These are phyloP conservation scores for Hortiboletus campestris DNA, from an alignment of 768 basidiomycete genomes.

Conservation along the genomic window DNA sequence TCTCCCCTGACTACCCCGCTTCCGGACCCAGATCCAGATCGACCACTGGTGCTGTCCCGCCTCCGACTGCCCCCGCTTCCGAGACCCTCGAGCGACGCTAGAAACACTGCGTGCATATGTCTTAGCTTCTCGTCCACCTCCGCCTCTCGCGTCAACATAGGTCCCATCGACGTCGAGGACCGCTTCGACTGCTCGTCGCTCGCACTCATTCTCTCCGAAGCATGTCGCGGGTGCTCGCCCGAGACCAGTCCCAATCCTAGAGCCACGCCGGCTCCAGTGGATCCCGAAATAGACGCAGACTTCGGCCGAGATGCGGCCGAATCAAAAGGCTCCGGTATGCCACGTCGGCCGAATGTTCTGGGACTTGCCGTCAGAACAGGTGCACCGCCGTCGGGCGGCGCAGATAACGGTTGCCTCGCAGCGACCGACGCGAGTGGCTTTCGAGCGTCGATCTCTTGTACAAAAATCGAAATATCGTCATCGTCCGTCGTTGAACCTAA, in stretches of 20 bases:
- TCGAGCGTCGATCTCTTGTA: slow-evolving; percentile 71
- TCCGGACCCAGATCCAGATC: slow-evolving; percentile 11
- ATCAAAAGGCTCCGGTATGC: not conserved
- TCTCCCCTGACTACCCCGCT: slow-evolving; percentile 10
- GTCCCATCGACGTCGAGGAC: slow-evolving; percentile 35
- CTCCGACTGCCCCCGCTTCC: slow-evolving; percentile 37
- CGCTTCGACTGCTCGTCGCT: slow-evolving; percentile 22
- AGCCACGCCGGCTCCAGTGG: not conserved
- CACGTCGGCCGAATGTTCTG: not conserved
- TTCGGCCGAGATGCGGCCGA: slow-evolving; percentile 1
- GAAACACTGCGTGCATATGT: slow-evolving; percentile 67
- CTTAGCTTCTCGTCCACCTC: slow-evolving; percentile 65
- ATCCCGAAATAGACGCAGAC: slow-evolving; percentile 1
- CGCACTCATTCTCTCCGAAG: slow-evolving; percentile 19
- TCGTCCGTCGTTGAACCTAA: slow-evolving; percentile 58
- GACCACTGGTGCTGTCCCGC: slow-evolving; percentile 15
- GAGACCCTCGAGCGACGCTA: slow-evolving; percentile 61
- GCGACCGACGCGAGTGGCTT: slow-evolving; percentile 49
- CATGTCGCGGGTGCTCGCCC: slow-evolving; percentile 17
- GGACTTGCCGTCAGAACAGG: slow-evolving; percentile 5
- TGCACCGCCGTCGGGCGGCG: not conserved
- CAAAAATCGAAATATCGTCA: slow-evolving; percentile 75
- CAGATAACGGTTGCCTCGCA: slow-evolving; percentile 13
- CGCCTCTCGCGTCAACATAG: slow-evolving; percentile 62
- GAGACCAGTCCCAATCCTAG: slow-evolving; percentile 18